These are phyloP conservation scores for Furcasterigmium furcatum DNA, from an alignment of 2,329 filamentous ascomycete genomes.

Conservation along the genomic window DNA sequence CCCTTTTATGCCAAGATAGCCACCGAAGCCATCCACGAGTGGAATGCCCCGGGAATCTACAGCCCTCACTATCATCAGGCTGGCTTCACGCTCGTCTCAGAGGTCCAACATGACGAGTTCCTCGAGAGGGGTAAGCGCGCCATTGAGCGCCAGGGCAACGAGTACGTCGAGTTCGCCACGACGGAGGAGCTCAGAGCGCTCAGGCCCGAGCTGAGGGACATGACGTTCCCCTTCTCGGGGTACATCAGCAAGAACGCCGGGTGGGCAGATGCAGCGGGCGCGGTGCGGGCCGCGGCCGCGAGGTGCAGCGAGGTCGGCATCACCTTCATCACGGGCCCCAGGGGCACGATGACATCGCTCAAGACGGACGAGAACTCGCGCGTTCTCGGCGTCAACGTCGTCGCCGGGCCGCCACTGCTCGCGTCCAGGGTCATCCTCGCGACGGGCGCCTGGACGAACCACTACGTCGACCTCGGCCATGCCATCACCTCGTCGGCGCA, in stretches of 20 bases:
- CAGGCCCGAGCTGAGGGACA: conserved; percentile 7
- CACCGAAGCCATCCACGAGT: conserved; percentile 20
- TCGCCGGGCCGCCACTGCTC: conserved; percentile 21
- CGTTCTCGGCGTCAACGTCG: conserved; percentile 21
- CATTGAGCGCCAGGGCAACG: conserved; percentile 2
- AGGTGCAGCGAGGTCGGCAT: conserved; percentile 23
- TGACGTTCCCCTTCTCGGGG: conserved; percentile 7
- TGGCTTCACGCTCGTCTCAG: conserved; percentile 23
- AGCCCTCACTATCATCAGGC: conserved; percentile 23
- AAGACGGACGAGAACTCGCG: conserved; percentile 6
- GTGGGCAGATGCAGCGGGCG: conserved; percentile 26
- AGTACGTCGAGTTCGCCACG: conserved; percentile 6
- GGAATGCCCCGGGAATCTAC: conserved; percentile 17
- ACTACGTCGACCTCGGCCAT: conserved; percentile 64
- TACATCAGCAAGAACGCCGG: conserved; percentile 22
- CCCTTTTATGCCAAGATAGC: conserved; percentile 55
- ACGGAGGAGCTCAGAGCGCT: conserved; percentile 6
- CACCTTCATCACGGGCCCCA: conserved; percentile 22
- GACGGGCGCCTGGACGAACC: conserved; percentile 75
- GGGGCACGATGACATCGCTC: conserved; percentile 22
- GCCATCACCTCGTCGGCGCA: conserved; percentile 64
- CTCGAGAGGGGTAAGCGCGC: conserved; percentile 11
- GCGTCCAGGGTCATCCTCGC: conserved; percentile 61
- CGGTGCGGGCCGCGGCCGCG: conserved; percentile 19
- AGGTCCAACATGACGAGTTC: conserved; percentile 14